Base-by-base conservation (phyloP, 1,284 basidiomycete species). In the Uromyces viciae-fabae region DNA sequence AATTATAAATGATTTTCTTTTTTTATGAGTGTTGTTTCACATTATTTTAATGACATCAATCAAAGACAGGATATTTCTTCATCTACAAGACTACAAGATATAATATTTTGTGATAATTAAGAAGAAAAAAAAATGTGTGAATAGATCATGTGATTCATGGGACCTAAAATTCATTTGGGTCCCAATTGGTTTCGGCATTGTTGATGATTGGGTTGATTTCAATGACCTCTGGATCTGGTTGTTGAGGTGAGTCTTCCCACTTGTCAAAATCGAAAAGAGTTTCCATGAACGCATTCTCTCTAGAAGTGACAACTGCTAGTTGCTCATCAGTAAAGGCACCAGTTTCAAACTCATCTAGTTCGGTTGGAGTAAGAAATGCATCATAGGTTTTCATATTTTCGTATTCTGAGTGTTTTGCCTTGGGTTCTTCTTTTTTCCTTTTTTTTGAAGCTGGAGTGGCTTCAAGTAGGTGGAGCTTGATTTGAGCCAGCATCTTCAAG, bases 271-370 rank as follows among this genome's bases (percentile, higher is more conserved):
- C 42, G 28, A 69, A 69, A 2, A 69, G 2, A 15, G 66, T 69
- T 19, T 69, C n/a, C 22, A 69, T 69, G 42, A 69, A 69, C 1
- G 66, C 42, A 49, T 69, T 42, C 31, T 69, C n/a, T n/a, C 66
- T 69, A 25, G 66, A 69, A 28, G 43, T 69, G 7, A 36, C 7
- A 2, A 25, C n/a, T 40, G 9, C 15, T 11, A n/a, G 3, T 11
- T 25, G 40, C 1, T 69, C 33, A 46, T 49, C 31, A 8, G 22
- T 33, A 28, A 69, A 69, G 5, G 46, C 25, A 2, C 66, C 66
- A 3, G 42, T 25, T 28, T 69, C 66, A 49, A 69, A 69, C 2
- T 2, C 43, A 19, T 69, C 40, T 9, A 49, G 43, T 33, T 68
- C 36, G 40, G 8, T 38, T 68, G 64, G 36, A 25, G 31, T 36